Base-by-base conservation (phyloP, 345 rosid genomes). In the Sonneratia alba region DNA sequence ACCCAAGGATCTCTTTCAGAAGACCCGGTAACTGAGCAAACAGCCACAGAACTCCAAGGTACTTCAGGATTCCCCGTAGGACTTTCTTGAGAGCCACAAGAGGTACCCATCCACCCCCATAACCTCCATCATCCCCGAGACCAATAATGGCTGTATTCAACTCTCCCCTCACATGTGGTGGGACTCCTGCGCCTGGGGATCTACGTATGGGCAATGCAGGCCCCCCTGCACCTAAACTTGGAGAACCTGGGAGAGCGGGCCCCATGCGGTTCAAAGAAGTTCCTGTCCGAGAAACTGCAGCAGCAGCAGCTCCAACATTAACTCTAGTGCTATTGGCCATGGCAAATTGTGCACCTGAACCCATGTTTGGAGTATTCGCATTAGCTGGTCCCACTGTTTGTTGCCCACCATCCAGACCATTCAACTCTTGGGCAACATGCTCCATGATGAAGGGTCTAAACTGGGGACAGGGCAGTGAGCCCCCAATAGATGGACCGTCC, bases 61-160 rank as follows among this genome's bases (percentile, higher is more conserved):
- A 96, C 81, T 96, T 96, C 53, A 96, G 94, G 76, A 96, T 89
- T 71, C 98, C 99, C 62, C 98, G 87, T 37, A 96, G 75, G 72
- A 92, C 99, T 87, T 91, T 96, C 87, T 96, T 92, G 70, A 96
- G 98, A 69, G 97, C 99, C 70, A 96, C 92, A 84, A 96, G 95
- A 66, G 99, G 99, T 80, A 96, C 99, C 98, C 97, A 96, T 66
- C 97, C 99, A 71, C 98, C 99, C 37, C 97, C 98, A 84, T 96
- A 92, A 56, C 98, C 99, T 76, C 99, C 99, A 88, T 96, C 99
- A 71, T 96, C 98, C 69, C 97, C 98, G 69, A 96, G 92, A 73
- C 99, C 98, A 45, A 96, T 92, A 78, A 92, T 96, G 48, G 99
- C 95, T 9, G 97, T 95, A 80, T 92, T 92, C 66, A 92, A 82